These are phyloP conservation scores for Aureobasidium namibiae DNA, from an alignment of 2,329 filamentous ascomycete genomes.

Conservation along the genomic window DNA sequence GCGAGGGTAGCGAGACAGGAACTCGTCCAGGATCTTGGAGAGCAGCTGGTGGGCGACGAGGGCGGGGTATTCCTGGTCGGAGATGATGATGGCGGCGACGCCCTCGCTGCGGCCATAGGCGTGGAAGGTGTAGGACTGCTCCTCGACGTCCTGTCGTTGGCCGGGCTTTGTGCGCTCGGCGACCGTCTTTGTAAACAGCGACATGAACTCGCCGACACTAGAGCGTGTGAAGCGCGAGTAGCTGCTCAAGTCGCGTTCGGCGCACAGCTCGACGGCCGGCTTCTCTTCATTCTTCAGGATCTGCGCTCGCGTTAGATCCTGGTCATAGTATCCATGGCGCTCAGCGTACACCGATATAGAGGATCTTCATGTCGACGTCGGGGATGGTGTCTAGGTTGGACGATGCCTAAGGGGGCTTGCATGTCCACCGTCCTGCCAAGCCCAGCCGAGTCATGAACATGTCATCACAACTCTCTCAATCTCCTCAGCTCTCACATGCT, in stretches of 20 bases:
- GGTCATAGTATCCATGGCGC: conserved; percentile 17
- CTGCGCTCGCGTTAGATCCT: conserved; percentile 40
- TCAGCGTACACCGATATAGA: conserved; percentile 71
- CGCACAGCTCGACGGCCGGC: conserved; percentile 67
- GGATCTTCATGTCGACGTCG: conserved; percentile 60
- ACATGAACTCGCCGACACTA: conserved; percentile 65
- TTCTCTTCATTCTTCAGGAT: conserved; percentile 72
- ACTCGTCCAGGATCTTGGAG: conserved; percentile 81
- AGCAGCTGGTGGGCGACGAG: conserved; percentile 81
- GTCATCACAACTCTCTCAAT: background rate
- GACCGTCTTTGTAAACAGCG: conserved; percentile 76
- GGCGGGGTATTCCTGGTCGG: conserved; percentile 47
- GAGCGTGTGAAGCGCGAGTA: conserved; percentile 73
- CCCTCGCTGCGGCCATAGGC: conserved; percentile 39
- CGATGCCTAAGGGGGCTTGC: background rate
- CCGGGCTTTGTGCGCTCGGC: conserved; percentile 77
- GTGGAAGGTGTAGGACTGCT: conserved; percentile 63
- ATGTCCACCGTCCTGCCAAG: background rate
- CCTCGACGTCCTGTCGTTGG: conserved; percentile 76
- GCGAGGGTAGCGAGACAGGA: conserved; percentile 66
- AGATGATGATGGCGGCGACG: conserved; percentile 39
- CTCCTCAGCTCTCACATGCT: no score
- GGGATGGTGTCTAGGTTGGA: background rate
- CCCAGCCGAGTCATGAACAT: background rate
- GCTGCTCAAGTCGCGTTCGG: conserved; percentile 67